Conservation (phyloP, 2,329 filamentous ascomycete species). For the Phialophora macrospora region DNA sequence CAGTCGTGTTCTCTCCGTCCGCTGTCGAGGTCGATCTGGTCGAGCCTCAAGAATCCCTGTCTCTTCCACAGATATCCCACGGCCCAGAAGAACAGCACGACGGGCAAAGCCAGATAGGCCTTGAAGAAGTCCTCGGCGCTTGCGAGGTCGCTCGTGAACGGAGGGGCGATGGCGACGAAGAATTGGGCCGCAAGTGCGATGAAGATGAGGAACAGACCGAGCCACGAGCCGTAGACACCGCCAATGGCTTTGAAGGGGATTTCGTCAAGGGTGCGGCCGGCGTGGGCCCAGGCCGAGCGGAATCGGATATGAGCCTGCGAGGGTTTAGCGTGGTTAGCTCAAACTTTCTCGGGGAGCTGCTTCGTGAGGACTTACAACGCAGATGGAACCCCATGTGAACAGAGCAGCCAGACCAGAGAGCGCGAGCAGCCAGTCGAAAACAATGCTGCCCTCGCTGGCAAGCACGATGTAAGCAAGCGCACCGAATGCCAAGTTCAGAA, state of each 20-base stretch:
- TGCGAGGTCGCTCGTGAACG: slow-evolving; percentile 6
- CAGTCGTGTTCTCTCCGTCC: slow-evolving; percentile 69
- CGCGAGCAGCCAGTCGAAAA: slow-evolving; percentile 68
- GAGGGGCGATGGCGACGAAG: slow-evolving; percentile 70
- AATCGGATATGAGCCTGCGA: slow-evolving; percentile 79
- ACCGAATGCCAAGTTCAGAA: slow-evolving; percentile 47
- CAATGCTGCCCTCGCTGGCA: slow-evolving; percentile 49
- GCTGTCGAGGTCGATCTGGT: slow-evolving; percentile 69
- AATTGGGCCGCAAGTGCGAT: slow-evolving; percentile 82
- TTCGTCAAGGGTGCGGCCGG: slow-evolving; percentile 72
- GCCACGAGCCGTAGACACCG: slow-evolving; percentile 77
- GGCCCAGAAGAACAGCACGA: slow-evolving; percentile 51
- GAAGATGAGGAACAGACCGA: slow-evolving; percentile 76
- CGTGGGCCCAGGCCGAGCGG: slow-evolving; percentile 73
- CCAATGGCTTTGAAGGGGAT: slow-evolving; percentile 81
- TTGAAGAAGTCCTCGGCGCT: slow-evolving; percentile 22
- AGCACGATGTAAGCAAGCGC: slow-evolving; percentile 48
- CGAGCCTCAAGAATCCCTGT: slow-evolving; percentile 61
- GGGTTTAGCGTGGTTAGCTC: slow-evolving; percentile 56
- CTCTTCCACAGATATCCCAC: slow-evolving; percentile 70
- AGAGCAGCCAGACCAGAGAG: slow-evolving; percentile 66
- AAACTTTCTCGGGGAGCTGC: neutral
- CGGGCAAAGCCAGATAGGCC: slow-evolving; percentile 11
- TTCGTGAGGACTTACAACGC: slow-evolving; percentile 41
- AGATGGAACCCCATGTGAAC: slow-evolving; percentile 70